Base-by-base conservation (phyloP, 108 stramenopile genomes). In the Asterionellopsis glacialis region DNA sequence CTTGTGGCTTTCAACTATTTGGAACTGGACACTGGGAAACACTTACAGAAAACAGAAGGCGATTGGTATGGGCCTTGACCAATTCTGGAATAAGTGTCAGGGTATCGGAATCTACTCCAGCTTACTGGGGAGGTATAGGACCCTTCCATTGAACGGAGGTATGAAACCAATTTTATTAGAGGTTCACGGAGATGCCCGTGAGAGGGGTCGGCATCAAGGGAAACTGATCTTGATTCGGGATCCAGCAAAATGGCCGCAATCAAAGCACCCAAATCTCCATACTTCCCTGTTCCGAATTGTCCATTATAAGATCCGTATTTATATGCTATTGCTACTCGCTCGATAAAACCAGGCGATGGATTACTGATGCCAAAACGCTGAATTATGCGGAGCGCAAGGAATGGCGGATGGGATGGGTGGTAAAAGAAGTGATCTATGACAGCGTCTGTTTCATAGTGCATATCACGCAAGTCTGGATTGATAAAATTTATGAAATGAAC, bases 131-230 rank as follows among this genome's bases (percentile, higher is more conserved):
- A n/a, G n/a, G n/a, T n/a, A n/a, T n/a, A n/a, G n/a, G n/a, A n/a
- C n/a, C n/a, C n/a, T n/a, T n/a, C n/a, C n/a, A n/a, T n/a, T n/a
- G n/a, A n/a, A n/a, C n/a, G n/a, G n/a, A n/a, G n/a, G n/a, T n/a
- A n/a, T n/a, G n/a, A n/a, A n/a, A n/a, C n/a, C n/a, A n/a, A n/a
- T n/a, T 75, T 77, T 14, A 85, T 21, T 19, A 84, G 62, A 0
- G 89, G 83, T 67, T 90, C 89, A 25, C 70, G 56, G 9, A 88
- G 41, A 13, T 65, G 51, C 6, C 87, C 87, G 61, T 64, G 56
- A 27, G 65, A 63, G 4, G 85, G 81, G 45, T 90, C 88, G 19
- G 40, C 51, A 41, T 79, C 73, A 33, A 86, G 44, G 23, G 72
- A 42, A 23, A 41, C 15, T 25, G 60, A 55, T 9, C 63, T 69